Evolutionary conservation across 176 grass and related monocot species (phyloP), one percentile per base, ranked within the genome.

Genomic region (Cenchrus purpureus): DNA sequence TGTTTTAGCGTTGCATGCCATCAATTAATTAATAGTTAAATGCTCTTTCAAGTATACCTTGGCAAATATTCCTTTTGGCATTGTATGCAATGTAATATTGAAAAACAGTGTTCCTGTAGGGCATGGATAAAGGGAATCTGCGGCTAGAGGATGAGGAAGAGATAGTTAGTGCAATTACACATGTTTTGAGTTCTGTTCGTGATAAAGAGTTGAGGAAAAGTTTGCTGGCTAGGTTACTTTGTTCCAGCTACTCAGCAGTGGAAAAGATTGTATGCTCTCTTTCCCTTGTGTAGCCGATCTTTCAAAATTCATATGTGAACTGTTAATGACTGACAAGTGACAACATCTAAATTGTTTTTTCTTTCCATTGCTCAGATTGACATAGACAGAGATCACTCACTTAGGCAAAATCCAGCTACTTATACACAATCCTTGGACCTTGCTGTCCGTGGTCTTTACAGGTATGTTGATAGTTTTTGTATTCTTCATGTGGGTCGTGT

Each of bases 141-240:
- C 89, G 81, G 76, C 82, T 89, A 76, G 86, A 94, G 86, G 95
- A 98, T 64, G 96, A 98, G 83, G 93, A 95, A 80, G 93, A 91
- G 74, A 83, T 98, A 57, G 68, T 94, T 46, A 83, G 88, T 92
- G 93, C 96, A 52, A 89, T 98, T 87, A 91, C 91, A 32, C 93
- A 92, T 40, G 80, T 89, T 77, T 84, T 98, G 61, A 84, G 88
- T 95, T 89, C 82, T 31, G 76, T 92, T 90, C 79, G 62, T 17
- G 86, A 92, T 45, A 94, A 86, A 82, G 91, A 94, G 59, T 79
- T 94, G 16, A 94, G 89, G 89, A 95, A 92, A 82, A 92, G 59
- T 91, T 98, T 85, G 43, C 45, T 98, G 68, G 90, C 84, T 7
- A 92, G 88, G 84, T 90, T 98, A 79, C 93, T 95, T 90, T 91